A percentile compares a stretch with the other conserved stretches of the same genome.
phyloP scores from a whole-genome alignment of 192 early-diverging fungal genomes.

The Coemansia pectinata region DNA sequence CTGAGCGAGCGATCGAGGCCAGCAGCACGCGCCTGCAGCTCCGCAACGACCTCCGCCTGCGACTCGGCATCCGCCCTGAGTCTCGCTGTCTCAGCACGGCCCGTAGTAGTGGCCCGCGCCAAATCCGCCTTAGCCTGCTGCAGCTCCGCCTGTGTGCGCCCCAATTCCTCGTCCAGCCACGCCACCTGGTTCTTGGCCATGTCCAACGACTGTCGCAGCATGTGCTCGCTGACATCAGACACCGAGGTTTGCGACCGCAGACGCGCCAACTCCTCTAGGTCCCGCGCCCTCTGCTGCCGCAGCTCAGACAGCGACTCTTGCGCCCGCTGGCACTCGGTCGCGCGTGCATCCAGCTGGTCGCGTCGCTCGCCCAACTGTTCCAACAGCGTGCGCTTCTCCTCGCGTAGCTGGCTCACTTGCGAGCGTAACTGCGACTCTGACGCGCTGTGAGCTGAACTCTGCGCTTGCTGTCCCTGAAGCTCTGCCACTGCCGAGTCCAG shows the following conservation, averaged over 20 bases:
- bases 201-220: constrained; percentile 61
- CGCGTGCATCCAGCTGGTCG: constrained; percentile 34
- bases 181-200: constrained; percentile 60
- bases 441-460: neutral
- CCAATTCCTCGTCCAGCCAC: constrained; percentile 72
- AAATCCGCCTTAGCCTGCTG: constrained; percentile 44
- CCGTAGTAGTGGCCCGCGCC: constrained; percentile 17
- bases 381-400: constrained; percentile 39
- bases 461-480: constrained; percentile 13
- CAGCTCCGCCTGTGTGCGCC: constrained; percentile 43
- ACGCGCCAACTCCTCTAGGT: constrained; percentile 35
- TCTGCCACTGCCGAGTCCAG: neutral
- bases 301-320: constrained; percentile 29
- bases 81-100: constrained; percentile 54
- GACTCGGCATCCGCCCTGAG: constrained; percentile 58
- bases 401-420: constrained; percentile 24
- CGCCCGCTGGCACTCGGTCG: constrained; percentile 20
- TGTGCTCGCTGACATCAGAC: constrained; percentile 46
- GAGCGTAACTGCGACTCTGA: constrained; percentile 15
- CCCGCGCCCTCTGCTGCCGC: constrained; percentile 21
- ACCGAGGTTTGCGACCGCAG: constrained; percentile 39
- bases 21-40: constrained; percentile 47
- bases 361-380: constrained; percentile 42
- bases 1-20: constrained; percentile 53
- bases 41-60: constrained; percentile 54